Base-by-base conservation (phyloP, 371 early-diverging fungal species). In the Mucor saturninus region DNA sequence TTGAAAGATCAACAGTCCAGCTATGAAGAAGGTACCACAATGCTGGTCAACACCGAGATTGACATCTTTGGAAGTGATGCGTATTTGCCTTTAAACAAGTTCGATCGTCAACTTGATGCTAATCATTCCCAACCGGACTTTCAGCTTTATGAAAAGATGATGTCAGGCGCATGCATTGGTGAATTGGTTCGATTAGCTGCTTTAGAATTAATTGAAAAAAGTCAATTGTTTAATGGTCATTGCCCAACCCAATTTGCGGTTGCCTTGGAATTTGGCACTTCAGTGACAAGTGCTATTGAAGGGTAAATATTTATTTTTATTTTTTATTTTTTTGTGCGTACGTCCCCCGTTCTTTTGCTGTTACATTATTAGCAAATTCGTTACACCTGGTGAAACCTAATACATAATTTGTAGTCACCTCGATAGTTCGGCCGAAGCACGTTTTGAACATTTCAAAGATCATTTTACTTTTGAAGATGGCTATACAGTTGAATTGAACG, bases 201-300 rank as follows among this genome's bases (percentile, higher is more conserved):
- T 14, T 53, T 94, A 45, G 78, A 94, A 61, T 75, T 97, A 46
- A 83, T 75, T 29, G 79, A 80, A 31, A 57, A 72, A 9, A 54
- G 61, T 15, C 55, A 73, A 53, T 60, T 80, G 0, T 76, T 80
- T 53, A 58, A 72, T 15, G 92, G 93, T 38, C 68, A 73, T 45
- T 83, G 85, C 48, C 89, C 92, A 0, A 45, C 72, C 26, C 83
- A 81, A 32, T 71, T 96, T 55, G 86, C 87, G 71, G 83, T 78
- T 37, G 86, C 84, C 26, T 91, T 91, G 83, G 71, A 79, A 26
- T 94, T 97, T 56, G 93, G 94, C 50, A 97, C 97, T n/a, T 83
- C 88, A 5, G 82, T 84, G 70, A 88, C 93, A 88, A 76, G 80
- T 45, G 64, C 68, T 13, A 64, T 84, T 54, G 84, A 81, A 73